Evolutionary conservation across 306 rosid species (phyloP), one percentile per base, ranked within the genome.

Genomic region (Castanospermum australe): DNA sequence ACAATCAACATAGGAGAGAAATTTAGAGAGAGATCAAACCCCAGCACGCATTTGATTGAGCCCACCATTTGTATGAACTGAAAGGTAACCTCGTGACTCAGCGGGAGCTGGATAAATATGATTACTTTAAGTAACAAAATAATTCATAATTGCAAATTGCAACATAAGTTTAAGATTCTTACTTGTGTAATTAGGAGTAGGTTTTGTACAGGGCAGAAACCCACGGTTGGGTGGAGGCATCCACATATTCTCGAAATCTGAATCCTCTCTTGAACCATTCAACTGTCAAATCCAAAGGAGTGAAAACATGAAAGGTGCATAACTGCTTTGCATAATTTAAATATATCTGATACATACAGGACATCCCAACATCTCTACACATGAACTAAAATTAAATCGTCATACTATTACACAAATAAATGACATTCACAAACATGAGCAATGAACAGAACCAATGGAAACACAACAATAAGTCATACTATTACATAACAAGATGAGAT

Each of bases 1-100:
- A 8, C 69, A 72, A 66, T 63, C 62, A 60, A 60, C 57, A 65
- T n/a, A 56, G 38, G 33, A 55, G 54, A 71, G 24, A n/a, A 79
- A 82, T 20, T 32, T 11, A 44, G 44, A 56, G 76, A 80, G 70
- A 90, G 75, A 41, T 71, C 98, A 76, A 61, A 93, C 99, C 99
- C 99, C 98, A 72, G 97, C 92, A 77, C 98, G 99, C 99, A 95
- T 95, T 88, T 95, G 99, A 81, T 92, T 95, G 79, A 95, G 99
- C 79, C 99, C 99, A 21, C 99, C 99, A 88, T 95, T 95, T 15
- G 99, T 86, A 86, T 95, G 92, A 70, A 95, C 99, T 65, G 93
- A 87, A 71, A 95, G 98, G 87, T 86, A 95, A 48, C 99, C 99
- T 75, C 52, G 87, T 3, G 96, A 85, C 75, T 90, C 86, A 3